Conservation (phyloP, 441 rosid genomes). For the Dalechampia spathulata region DNA sequence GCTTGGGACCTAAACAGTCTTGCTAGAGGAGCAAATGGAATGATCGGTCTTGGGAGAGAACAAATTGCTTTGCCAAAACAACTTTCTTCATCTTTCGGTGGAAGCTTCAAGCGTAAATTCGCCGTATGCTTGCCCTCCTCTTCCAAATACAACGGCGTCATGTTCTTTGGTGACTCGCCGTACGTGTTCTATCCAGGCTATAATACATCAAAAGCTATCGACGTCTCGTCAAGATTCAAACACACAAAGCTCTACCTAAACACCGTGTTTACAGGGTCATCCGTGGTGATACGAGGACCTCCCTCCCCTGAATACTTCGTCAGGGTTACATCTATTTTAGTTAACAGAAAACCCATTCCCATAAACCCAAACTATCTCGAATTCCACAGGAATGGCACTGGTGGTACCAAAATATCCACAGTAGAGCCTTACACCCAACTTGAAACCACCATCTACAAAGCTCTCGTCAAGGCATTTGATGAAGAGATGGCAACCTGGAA, state of each 20-base stretch:
- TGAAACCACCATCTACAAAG: conserved; percentile 14
- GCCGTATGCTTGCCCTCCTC: conserved; percentile 16
- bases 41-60: conserved; percentile 13
- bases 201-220: conserved; percentile 5
- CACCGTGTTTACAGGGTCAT: conserved; percentile 44
- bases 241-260: conserved; percentile 41
- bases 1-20: conserved; percentile 13
- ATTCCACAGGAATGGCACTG: conserved; percentile 11
- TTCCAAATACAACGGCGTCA: not conserved
- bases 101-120: conserved; percentile 18
- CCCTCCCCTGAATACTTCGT: conserved; percentile 54
- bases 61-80: conserved; percentile 1
- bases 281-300: conserved; percentile 31
- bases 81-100: conserved; percentile 19
- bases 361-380: conserved; percentile 14
- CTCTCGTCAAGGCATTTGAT: conserved; percentile 15
- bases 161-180: conserved; percentile 13
- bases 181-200: conserved; percentile 9
- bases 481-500: conserved; percentile 8
- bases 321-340: conserved; percentile 20
- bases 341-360: conserved; percentile 12
- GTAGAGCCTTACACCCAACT: conserved; percentile 14
- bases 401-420: conserved; percentile 13
- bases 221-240: conserved; percentile 7
- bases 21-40: conserved; percentile 23